Percentiles rank a stretch among this genome's conserved stretches.
Conservation (phyloP, 2,329 filamentous ascomycete species). For the Fusarium buxicola region DNA sequence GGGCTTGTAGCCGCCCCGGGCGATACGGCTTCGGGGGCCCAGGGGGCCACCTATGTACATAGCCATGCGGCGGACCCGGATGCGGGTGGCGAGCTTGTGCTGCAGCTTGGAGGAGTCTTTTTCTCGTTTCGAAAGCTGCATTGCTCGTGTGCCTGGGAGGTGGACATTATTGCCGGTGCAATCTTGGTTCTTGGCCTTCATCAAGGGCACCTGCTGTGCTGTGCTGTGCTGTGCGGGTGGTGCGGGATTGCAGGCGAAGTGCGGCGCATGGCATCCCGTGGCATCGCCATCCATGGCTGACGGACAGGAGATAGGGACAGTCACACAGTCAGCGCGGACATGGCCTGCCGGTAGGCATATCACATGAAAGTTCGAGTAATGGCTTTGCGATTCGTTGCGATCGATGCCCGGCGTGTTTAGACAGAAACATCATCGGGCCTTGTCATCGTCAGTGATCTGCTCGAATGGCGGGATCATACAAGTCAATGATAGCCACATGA, state of each 20-base stretch:
- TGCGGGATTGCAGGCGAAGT: background rate
- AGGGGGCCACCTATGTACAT: conserved; percentile 35
- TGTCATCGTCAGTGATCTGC: background rate
- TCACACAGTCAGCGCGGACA: background rate
- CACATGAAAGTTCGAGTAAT: conserved; percentile 12
- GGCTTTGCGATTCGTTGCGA: conserved; percentile 2
- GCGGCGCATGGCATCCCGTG: conserved; percentile 1
- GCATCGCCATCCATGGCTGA: background rate
- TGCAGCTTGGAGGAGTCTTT: conserved; percentile 8
- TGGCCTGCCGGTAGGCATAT: background rate
- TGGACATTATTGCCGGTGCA: background rate
- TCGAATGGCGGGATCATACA: conserved; percentile 9
- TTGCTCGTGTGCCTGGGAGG: conserved; percentile 14
- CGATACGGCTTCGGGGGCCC: conserved; percentile 37
- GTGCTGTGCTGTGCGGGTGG: background rate
- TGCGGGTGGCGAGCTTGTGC: conserved; percentile 31
- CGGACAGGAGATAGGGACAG: background rate
- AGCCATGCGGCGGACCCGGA: conserved; percentile 24
- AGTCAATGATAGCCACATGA: conserved; percentile 10
- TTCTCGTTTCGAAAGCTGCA: background rate
- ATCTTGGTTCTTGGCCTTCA: background rate
- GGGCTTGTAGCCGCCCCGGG: conserved; percentile 25
- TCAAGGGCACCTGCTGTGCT: no score
- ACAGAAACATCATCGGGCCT: conserved; percentile 4
- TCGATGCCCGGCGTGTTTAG: conserved; percentile 1